These are phyloP conservation scores for Salvia sclarea DNA, from an alignment of 305 asterid species.

Conservation along the genomic window DNA sequence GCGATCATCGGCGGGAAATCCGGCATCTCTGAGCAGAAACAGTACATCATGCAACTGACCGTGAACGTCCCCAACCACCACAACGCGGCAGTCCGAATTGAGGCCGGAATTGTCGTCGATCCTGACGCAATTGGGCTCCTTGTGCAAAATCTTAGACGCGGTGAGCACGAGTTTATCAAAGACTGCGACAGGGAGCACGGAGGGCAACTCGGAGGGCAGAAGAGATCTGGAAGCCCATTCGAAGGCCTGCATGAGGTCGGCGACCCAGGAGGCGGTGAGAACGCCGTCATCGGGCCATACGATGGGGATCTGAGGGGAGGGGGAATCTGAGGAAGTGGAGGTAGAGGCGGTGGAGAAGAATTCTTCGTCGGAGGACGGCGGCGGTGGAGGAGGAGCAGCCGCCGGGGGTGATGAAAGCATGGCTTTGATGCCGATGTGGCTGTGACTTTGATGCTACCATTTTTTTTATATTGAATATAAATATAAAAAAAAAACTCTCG, in stretches of 20 bases:
- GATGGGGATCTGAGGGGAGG: conserved; percentile 72
- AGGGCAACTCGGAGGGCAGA: conserved; percentile 61
- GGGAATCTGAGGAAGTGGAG: conserved; percentile 55
- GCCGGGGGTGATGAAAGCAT: conserved; percentile 41
- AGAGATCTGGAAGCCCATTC: conserved; percentile 72
- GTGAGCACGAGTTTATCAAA: conserved; percentile 70
- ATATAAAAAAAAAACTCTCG: too few species aligned
- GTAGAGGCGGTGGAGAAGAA: conserved; percentile 65
- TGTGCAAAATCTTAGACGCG: conserved; percentile 82
- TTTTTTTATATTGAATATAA: not conserved
- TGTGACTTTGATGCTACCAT: conserved; percentile 6
- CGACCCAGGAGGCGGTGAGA: conserved; percentile 62
- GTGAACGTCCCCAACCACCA: conserved; percentile 92
- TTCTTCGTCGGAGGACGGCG: conserved; percentile 67
- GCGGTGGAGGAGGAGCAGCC: conserved; percentile 39
- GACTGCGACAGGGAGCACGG: conserved; percentile 70
- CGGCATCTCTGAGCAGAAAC: conserved; percentile 68
- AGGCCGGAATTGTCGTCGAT: conserved; percentile 52
- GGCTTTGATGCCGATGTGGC: conserved; percentile 26
- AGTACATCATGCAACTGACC: conserved; percentile 92
- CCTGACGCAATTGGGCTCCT: conserved; percentile 75
- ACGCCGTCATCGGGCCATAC: conserved; percentile 65
- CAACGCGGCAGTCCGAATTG: conserved; percentile 52
- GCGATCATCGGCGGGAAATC: conserved; percentile 69
- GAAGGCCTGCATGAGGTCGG: conserved; percentile 66